Base-by-base conservation (phyloP, 2,329 filamentous ascomycete species). In the Aspergillus phoenicis region DNA sequence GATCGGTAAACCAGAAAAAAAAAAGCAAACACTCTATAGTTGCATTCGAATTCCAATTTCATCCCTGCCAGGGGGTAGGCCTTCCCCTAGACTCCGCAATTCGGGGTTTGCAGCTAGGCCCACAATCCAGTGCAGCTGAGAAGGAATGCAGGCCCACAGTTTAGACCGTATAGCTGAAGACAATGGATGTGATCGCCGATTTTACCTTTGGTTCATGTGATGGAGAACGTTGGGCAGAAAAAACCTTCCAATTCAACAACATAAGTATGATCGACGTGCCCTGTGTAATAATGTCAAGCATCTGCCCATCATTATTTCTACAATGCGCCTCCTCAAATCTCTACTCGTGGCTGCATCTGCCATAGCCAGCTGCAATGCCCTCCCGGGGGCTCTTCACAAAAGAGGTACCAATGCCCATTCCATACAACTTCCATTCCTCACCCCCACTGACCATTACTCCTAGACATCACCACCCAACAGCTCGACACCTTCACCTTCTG, bases 401-500 rank as follows among this genome's bases (percentile, higher is more conserved):
- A 28, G 47, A 51, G 47, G 47, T 51, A 17, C 26, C 7, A 36
- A 36, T 30, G 6, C 7, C 15, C 24, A n/a, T 5, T 33, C 26
- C 47, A 20, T 10, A n/a, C 4, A 11, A 2, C 8, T 13, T 13
- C 8, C 2, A n/a, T 3, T 13, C 15, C 15, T 11, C 2, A 0
- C 8, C 26, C 15, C 1, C 6, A 11, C 47, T 51, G 10, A 51
- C 47, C 7, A n/a, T 13, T 36, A 13, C 33, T 4, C 7, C 15
- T 5, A 51, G 47, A 30, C 0, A 56, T 56, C 11, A 36, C 41
- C 39, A 22, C 39, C 0, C 24, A 56, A 22, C 22, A 39, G n/a
- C 53, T 56, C 24, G 20, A 20, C n/a, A 15, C 26, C n/a, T 75
- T 83, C 10, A 64, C 74, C 11, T 78, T 82, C 64, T 82, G 80